Base-by-base conservation (phyloP, 331 rosid species). In the Quercus phellos region DNA sequence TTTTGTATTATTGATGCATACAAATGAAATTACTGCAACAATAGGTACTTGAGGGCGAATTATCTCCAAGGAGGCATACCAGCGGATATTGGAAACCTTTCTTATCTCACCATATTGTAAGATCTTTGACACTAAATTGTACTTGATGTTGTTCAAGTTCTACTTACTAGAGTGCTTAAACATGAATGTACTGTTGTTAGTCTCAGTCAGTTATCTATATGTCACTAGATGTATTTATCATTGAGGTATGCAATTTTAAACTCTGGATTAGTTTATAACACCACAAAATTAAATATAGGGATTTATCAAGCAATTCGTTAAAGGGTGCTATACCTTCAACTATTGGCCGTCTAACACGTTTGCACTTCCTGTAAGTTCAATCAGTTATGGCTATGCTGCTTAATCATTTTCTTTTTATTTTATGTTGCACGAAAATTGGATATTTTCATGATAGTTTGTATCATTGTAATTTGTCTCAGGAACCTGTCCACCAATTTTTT, bases 311-410 rank as follows among this genome's bases (percentile, higher is more conserved):
- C 83, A 94, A 94, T 86, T 86, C 87, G 50, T 64, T 94, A 17
- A 94, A 89, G 86, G 97, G 96, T 1, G 91, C 95, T 24, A 94
- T 94, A 87, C 96, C 97, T 78, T 94, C 97, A 50, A 83, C 96
- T 6, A 85, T 94, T 53, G 96, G 98, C 68, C 93, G 90, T 74
- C 92, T 94, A 35, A 67, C 92, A 35, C 85, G 80, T 29, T 80
- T 92, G 77, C 92, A 34, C 53, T 64, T 78, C 75, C 74, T 94
- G 97, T 94, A 86, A 89, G 97, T 88, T 74, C 74, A 73, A 35
- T 63, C 71, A 43, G 42, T 43, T 64, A 3, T 30, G 78, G 54
- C 66, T 59, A 35, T 24, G 69, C 55, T 51, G 46, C 60, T 7
- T 68, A 55, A 10, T 54, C 55, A 60, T 54, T 59, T 75, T 76